Evolutionary conservation across 805 yeast species (phyloP).

Genomic region (Sugiyamaella valdiviana): DNA sequence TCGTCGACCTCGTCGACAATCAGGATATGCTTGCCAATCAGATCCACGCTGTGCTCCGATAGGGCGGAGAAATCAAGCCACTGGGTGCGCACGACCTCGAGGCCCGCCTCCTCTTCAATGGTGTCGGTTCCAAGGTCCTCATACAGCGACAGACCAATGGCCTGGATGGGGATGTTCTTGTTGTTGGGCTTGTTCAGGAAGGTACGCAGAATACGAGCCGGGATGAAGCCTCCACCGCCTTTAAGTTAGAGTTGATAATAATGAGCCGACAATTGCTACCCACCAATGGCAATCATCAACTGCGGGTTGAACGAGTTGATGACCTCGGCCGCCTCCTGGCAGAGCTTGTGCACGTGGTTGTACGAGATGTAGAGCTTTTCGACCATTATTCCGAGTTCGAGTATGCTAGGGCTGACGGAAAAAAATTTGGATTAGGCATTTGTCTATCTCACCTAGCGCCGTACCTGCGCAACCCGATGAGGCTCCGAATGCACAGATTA

Average conservation of each 20-base stretch:
- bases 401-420: neutral
- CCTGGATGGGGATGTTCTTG: slow-evolving; percentile 89
- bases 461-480: neutral
- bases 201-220: slow-evolving; percentile 92
- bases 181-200: slow-evolving; percentile 82
- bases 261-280: slow-evolving; percentile 1
- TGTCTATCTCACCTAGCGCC: neutral
- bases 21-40: slow-evolving; percentile 73
- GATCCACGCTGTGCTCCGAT: slow-evolving; percentile 60
- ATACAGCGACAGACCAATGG: slow-evolving; percentile 85
- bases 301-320: slow-evolving; percentile 71
- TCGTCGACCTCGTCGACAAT: slow-evolving; percentile 91
- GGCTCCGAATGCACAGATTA: neutral
- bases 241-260: neutral
- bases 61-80: slow-evolving; percentile 82
- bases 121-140: slow-evolving; percentile 60
- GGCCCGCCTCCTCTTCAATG: slow-evolving; percentile 55
- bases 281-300: slow-evolving; percentile 85
- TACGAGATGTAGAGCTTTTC: slow-evolving; percentile 57
- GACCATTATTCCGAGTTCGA: slow-evolving; percentile 16
- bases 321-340: slow-evolving; percentile 57
- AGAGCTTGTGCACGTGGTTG: slow-evolving; percentile 75
- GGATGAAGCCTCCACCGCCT: slow-evolving; percentile 92
- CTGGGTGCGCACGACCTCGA: slow-evolving; percentile 80
- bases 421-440: neutral